A percentile compares a stretch with the other conserved stretches of the same genome.
These are phyloP conservation scores for Nemania sp. DNA, from an alignment of 2,329 filamentous ascomycete species.

Conservation along the genomic window DNA sequence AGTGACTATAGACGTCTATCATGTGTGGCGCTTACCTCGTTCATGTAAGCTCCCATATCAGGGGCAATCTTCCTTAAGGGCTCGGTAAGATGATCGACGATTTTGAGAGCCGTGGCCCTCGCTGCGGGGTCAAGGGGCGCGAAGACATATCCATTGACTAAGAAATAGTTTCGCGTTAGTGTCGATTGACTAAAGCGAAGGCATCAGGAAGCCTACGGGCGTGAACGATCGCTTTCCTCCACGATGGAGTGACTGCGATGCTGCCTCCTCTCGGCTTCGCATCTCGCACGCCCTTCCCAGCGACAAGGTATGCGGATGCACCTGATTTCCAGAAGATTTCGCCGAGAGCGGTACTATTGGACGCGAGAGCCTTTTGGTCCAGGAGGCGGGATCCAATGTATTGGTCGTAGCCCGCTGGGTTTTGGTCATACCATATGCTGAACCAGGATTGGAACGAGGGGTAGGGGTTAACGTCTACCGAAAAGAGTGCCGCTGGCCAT, in stretches of 20 bases:
- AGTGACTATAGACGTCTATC: not conserved
- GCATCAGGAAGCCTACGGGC: conserved; percentile 40
- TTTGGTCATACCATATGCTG: conserved; percentile 43
- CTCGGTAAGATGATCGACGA: conserved; percentile 38
- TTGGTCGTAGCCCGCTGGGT: conserved; percentile 42
- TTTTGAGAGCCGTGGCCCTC: conserved; percentile 32
- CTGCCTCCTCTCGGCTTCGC: conserved; percentile 50
- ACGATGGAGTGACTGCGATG: conserved; percentile 55
- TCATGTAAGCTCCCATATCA: conserved; percentile 50
- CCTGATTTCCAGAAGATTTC: conserved; percentile 44
- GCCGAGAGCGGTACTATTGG: conserved; percentile 42
- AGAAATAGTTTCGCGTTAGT: conserved; percentile 15
- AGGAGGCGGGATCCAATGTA: conserved; percentile 52
- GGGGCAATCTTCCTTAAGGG: conserved; percentile 48
- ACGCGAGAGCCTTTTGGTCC: conserved; percentile 43
- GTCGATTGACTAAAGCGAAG: not conserved
- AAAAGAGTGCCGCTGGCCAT: conserved; percentile 41
- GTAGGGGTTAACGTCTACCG: conserved; percentile 33
- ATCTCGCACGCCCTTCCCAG: conserved; percentile 50
- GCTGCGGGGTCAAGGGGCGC: conserved; percentile 42
- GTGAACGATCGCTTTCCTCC: conserved; percentile 52
- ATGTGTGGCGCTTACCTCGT: conserved; percentile 45
- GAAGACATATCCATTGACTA: conserved; percentile 39
- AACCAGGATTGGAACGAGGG: conserved; percentile 47
- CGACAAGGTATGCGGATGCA: conserved; percentile 47